Base-by-base conservation (phyloP, 129 eudicot species). In the Smallanthus sonchifolius region DNA sequence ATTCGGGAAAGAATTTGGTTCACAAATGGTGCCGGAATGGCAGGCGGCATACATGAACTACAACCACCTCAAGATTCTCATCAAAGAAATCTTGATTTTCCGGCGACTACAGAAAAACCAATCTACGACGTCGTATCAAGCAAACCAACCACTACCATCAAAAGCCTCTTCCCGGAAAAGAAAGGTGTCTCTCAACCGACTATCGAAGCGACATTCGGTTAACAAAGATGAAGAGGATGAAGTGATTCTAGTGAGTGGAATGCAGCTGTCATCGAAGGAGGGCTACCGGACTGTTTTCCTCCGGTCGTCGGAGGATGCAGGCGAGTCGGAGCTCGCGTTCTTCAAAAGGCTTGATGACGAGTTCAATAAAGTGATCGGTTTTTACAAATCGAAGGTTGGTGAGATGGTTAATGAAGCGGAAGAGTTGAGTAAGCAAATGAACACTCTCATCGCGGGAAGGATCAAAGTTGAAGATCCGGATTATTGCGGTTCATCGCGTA, bases 1-100 rank as follows among this genome's bases (percentile, higher is more conserved):
- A 70, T 88, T 88, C 24, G 87, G 83, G 0, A 83, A 86, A 67
- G 90, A 88, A 40, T 81, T 85, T 11, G 54, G 67, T 47, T 81
- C 90, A 34, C 90, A 88, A 74, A 83, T 85, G 95, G 88, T 85
- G 86, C 95, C 90, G 13, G 94, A 88, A 81, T 88, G 94, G 94
- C 77, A 81, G 4, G 77, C 75, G 44, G 93, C 90, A 44, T 88
- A 85, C 78, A 75, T 83, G 85, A 82, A 85, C 64, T 88, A 88
- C 63, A 45, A 61, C 4, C 57, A 49, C 62, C 79, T 88, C 8
- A 88, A 88, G 72, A 44, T 52, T 7, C 67, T 81, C 24, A 38
- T 88, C 3, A 83, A 85, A 76, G 88, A 83, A 38, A 81, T 85
- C 70, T 55, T 45, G 51, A 54, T 51, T 68, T 60, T 75, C 51